Conservation (phyloP, 2,329 filamentous ascomycete species). For the Aspergillus felis region DNA sequence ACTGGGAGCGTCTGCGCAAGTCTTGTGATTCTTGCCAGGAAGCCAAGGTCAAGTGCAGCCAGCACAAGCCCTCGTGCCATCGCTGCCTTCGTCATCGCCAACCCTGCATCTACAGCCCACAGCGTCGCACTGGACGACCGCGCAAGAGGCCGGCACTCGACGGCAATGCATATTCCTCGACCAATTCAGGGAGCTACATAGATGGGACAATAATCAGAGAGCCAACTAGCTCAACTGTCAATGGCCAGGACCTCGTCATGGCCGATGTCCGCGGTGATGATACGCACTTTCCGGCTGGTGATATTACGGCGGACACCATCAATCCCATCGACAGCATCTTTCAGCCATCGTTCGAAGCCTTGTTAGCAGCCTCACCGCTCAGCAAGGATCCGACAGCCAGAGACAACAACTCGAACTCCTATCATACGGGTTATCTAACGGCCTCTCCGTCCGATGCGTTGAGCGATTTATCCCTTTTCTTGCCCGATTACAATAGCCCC, state of each 20-base stretch:
- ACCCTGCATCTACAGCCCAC: slow-evolving; percentile 7
- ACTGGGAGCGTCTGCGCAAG: slow-evolving; percentile 1
- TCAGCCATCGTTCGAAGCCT: slow-evolving; percentile 1
- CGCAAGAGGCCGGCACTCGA: slow-evolving; percentile 1
- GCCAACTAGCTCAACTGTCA: not conserved
- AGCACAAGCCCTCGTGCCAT: slow-evolving; percentile 7
- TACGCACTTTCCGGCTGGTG: not conserved
- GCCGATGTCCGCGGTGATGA: not conserved
- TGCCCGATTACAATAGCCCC: not conserved
- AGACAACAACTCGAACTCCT: not conserved
- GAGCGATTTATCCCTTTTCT: slow-evolving; percentile 1
- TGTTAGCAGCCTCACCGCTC: not conserved
- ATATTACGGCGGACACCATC: not conserved
- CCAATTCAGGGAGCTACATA: not conserved
- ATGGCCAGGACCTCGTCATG: slow-evolving; percentile 1
- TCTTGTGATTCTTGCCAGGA: slow-evolving; percentile 6
- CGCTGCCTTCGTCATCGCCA: slow-evolving; percentile 4
- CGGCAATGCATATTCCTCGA: not conserved
- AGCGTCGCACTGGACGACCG: slow-evolving; percentile 3
- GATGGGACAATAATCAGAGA: not conserved
- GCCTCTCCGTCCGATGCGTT: not conserved
- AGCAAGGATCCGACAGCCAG: not conserved
- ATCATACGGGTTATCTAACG: not conserved
- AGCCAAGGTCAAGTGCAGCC: slow-evolving; percentile 9
- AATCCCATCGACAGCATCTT: slow-evolving; percentile 1